Base-by-base conservation (phyloP, 257 asterid species). In the Lithospermum erythrorhizon region DNA sequence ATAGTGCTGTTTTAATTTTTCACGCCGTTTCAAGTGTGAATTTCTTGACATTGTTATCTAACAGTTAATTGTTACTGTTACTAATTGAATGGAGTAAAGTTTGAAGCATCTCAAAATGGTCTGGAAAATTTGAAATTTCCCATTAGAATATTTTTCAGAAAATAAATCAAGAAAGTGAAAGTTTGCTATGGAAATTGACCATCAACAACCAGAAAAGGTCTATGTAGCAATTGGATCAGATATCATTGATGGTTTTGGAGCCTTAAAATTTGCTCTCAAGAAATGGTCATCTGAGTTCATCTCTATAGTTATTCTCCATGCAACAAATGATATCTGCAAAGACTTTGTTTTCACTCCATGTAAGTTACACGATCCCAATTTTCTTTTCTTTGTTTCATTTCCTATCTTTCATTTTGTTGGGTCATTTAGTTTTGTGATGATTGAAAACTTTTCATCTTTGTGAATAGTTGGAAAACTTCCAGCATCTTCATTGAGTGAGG, bases 161-260 rank as follows among this genome's bases (percentile, higher is more conserved):
- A 2, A 27, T 6, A 27, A 27, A 27, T 25, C 32, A 35, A 35
- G 45, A 35, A 35, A 35, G 45, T 35, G 13, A 8, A 35, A 35
- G 45, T 35, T 35, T 35, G 57, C 23, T 16, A 73, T 71, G 71
- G 76, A 59, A 25, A 60, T 25, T 63, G 68, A 70, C 13, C 14
- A 35, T 35, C 45, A 35, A 59, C 24, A 70, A 58, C 22, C 61
- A 62, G 79, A 81, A 69, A 83, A 64, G 78, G 83, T 84, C n/a
- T 77, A 76, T 73, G 84, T 87, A 22, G 95, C 94, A 64, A 70
- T 87, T 61, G 87, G 84, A 21, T 60, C 81, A 57, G 84, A 87
- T 63, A 52, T 68, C 29, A 35, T 59, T 49, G 90, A 87, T 41
- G 95, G 95, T 7, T 72, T 87, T 69, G 59, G 75, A 17, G 84